Percentiles rank a stretch among this genome's conserved stretches.
These are phyloP conservation scores for Phytophthora constricta DNA, from an alignment of 352 stramenopile species.

Conservation along the genomic window DNA sequence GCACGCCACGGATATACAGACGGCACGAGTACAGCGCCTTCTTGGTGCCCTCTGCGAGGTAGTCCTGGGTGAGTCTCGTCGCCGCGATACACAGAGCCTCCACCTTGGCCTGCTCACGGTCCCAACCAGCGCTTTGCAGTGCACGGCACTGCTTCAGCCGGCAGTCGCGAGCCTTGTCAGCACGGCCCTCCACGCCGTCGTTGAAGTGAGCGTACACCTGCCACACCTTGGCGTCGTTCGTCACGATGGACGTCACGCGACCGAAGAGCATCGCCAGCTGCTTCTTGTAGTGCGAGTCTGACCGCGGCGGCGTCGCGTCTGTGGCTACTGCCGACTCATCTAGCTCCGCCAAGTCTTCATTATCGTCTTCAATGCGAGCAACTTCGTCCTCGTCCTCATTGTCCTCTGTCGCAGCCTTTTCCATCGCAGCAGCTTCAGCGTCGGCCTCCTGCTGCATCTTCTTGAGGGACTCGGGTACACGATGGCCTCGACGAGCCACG, in stretches of 20 bases:
- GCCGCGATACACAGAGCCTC: conserved; percentile 66
- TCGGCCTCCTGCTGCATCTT: conserved; percentile 48
- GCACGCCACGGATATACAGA: conserved; percentile 76
- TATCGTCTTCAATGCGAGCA: conserved; percentile 33
- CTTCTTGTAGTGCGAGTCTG: conserved; percentile 71
- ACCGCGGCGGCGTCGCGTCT: conserved; percentile 59
- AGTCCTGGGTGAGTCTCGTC: conserved; percentile 64
- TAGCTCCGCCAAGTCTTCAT: conserved; percentile 61
- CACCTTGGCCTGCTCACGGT: conserved; percentile 61
- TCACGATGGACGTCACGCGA: conserved; percentile 78
- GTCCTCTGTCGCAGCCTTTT: conserved; percentile 27
- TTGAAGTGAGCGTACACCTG: conserved; percentile 87
- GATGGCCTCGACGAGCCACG: conserved; percentile 84
- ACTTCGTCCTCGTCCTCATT: conserved; percentile 33
- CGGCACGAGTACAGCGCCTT: conserved; percentile 80
- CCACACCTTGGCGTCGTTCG: conserved; percentile 83
- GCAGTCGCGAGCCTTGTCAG: conserved; percentile 79
- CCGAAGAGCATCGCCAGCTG: conserved; percentile 81
- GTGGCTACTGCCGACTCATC: conserved; percentile 53
- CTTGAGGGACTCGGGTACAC: conserved; percentile 66
- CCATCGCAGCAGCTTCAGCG: conserved; percentile 27
- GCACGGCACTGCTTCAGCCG: conserved; percentile 81
- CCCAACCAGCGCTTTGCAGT: conserved; percentile 74
- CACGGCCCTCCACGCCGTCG: conserved; percentile 58
- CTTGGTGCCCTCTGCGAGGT: conserved; percentile 75